Conservation (phyloP, 2,329 filamentous ascomycete genomes). For the Fusarium graminum region DNA sequence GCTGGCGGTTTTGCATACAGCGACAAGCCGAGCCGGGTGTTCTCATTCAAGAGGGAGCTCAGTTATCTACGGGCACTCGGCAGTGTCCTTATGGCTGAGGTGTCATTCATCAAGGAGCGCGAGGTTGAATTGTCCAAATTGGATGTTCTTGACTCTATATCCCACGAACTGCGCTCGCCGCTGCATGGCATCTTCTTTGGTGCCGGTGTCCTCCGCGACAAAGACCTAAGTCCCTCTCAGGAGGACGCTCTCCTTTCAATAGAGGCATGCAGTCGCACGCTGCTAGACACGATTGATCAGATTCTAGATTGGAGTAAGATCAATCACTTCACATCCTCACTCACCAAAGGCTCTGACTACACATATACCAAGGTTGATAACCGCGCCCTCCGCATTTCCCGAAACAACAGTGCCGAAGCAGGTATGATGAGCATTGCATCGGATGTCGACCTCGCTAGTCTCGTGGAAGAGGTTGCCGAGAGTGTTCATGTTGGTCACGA, state of each 20-base stretch:
- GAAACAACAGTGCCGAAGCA: background rate
- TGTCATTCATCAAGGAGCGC: background rate
- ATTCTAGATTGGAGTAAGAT: constrained; percentile 15
- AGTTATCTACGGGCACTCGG: constrained; percentile 1
- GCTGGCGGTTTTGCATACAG: constrained; percentile 1
- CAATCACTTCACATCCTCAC: background rate
- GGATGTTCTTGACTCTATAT: constrained; percentile 2
- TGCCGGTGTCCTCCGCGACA: background rate
- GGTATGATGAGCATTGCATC: constrained; percentile 1
- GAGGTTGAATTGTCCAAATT: background rate
- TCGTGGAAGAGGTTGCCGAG: constrained; percentile 7
- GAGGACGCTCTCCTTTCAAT: background rate
- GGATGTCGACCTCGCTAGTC: background rate
- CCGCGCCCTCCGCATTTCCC: background rate
- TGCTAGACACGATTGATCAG: constrained; percentile 6
- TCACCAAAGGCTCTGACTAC: background rate
- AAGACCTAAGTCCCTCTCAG: background rate
- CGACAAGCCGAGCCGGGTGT: background rate
- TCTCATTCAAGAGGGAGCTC: background rate
- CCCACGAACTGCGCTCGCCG: constrained; percentile 2
- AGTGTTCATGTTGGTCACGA: background rate
- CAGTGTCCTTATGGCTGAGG: constrained; percentile 5
- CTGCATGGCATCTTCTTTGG: constrained; percentile 8
- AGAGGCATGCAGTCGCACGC: background rate
- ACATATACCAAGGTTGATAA: background rate